These are phyloP conservation scores for Tricholoma furcatifolium DNA, from an alignment of 768 basidiomycete species.

Conservation along the genomic window DNA sequence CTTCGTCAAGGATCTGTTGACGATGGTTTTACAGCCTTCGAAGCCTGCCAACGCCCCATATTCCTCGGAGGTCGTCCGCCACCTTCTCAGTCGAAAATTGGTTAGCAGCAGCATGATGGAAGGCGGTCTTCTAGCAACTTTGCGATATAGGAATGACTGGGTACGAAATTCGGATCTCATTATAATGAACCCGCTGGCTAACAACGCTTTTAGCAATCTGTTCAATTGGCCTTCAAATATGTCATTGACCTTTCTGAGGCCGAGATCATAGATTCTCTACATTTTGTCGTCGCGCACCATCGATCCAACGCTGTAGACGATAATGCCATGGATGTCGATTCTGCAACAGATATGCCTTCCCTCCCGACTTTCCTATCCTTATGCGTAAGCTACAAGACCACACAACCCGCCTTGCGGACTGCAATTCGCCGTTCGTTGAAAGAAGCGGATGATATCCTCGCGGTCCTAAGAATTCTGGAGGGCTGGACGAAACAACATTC, in stretches of 20 bases:
- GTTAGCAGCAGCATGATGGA: slow-evolving; percentile 64
- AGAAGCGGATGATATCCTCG: slow-evolving; percentile 47
- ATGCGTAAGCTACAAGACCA: slow-evolving; percentile 36
- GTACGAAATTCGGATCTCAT: slow-evolving; percentile 31
- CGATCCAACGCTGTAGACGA: slow-evolving; percentile 28
- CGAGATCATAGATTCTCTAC: slow-evolving; percentile 57
- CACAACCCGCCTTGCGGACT: slow-evolving; percentile 39
- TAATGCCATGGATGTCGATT: slow-evolving; percentile 40
- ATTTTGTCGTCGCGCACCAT: slow-evolving; percentile 39
- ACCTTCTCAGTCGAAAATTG: slow-evolving; percentile 54
- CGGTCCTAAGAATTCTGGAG: slow-evolving; percentile 46
- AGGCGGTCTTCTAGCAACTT: slow-evolving; percentile 51
- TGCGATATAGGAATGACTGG: slow-evolving; percentile 67
- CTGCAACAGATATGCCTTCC: slow-evolving; percentile 21
- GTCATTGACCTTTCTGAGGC: slow-evolving; percentile 67
- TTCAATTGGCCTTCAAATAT: slow-evolving; percentile 48
- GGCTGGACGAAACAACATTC: slow-evolving; percentile 45
- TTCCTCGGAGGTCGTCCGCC: slow-evolving; percentile 53
- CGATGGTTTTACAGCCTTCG: slow-evolving; percentile 45
- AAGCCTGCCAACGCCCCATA: slow-evolving; percentile 40
- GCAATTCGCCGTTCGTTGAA: slow-evolving; percentile 52
- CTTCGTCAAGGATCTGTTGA: slow-evolving; percentile 61
- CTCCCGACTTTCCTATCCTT: slow-evolving; percentile 36
- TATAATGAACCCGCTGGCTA: not conserved
- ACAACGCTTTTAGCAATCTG: slow-evolving; percentile 33